phyloP scores from a whole-genome alignment of 352 stramenopile genomes.

The Phytopythium litorale region DNA sequence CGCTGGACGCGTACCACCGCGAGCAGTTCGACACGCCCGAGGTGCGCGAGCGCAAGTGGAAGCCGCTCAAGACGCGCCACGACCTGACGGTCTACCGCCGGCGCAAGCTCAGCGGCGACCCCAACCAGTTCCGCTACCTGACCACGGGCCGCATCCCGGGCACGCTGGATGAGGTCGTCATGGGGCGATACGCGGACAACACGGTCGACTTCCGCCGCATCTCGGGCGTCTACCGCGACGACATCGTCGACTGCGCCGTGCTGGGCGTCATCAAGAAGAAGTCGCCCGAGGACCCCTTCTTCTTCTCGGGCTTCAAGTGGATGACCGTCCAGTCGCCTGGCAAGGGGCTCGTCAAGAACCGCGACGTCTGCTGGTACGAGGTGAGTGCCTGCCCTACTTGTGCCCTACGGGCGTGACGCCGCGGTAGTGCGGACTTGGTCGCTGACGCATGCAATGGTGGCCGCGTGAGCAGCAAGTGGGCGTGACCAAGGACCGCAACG shows the following conservation, averaged over 20 bases:
- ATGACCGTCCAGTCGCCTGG: conserved; percentile 68
- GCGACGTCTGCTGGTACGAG: conserved; percentile 79
- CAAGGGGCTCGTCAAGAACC: conserved; percentile 73
- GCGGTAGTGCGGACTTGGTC: neutral
- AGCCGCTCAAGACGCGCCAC: conserved; percentile 58
- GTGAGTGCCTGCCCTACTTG: neutral
- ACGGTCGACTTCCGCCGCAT: conserved; percentile 65
- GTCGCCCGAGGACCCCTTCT: conserved; percentile 49
- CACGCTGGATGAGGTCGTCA: conserved; percentile 71
- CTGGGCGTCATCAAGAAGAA: conserved; percentile 57
- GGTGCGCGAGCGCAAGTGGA: conserved; percentile 61
- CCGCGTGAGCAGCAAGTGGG: conserved; percentile 33
- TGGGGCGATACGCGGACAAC: conserved; percentile 71
- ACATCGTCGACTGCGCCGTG: conserved; percentile 74
- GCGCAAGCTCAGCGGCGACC: conserved; percentile 37
- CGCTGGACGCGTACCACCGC: conserved; percentile 63
- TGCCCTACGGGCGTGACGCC: too few species aligned
- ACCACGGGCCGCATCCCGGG: conserved; percentile 61
- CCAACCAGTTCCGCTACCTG: conserved; percentile 59
- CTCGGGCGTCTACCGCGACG: conserved; percentile 68
- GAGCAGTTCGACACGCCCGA: conserved; percentile 65
- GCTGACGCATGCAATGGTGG: neutral
- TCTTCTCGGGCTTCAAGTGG: conserved; percentile 80
- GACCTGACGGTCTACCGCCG: conserved; percentile 58
- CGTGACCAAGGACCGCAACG: conserved; percentile 57